Evolutionary conservation across 345 rosid species (phyloP).

Genomic region (Cardamine chenopodiifolia): DNA sequence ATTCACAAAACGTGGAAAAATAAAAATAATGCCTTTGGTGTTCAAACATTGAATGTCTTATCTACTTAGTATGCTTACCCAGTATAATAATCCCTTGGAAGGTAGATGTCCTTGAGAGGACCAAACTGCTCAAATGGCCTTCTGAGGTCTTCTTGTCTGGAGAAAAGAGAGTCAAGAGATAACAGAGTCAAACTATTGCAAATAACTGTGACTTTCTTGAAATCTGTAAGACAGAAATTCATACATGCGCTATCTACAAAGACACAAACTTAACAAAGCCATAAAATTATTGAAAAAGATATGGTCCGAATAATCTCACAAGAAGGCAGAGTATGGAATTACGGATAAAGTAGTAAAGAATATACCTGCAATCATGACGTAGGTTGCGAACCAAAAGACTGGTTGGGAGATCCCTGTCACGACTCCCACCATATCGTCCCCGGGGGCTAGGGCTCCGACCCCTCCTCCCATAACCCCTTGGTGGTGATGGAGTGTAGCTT

Average conservation of each 20-base stretch:
- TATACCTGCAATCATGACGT: conserved; percentile 93
- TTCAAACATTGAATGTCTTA: background rate
- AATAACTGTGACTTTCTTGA: background rate
- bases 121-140: conserved; percentile 88
- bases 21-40: background rate
- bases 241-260: background rate
- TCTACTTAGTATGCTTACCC: conserved; percentile 60
- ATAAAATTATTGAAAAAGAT: background rate
- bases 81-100: conserved; percentile 87
- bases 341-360: background rate
- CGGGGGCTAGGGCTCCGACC: conserved; percentile 87
- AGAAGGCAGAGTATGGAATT: background rate
- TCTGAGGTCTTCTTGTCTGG: conserved; percentile 85
- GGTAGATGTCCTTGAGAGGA: conserved; percentile 79
- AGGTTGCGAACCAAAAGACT: conserved; percentile 97
- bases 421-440: conserved; percentile 70
- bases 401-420: conserved; percentile 85
- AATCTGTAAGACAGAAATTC: background rate
- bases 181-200: background rate
- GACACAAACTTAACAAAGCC: too few species aligned
- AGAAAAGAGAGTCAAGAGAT: conserved; percentile 16
- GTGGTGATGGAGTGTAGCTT: conserved; percentile 84
- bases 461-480: conserved; percentile 80
- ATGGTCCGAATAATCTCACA: background rate
- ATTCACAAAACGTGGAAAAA: background rate